Base-by-base conservation (phyloP, 805 yeast species). In the Lipomyces starkeyi region DNA sequence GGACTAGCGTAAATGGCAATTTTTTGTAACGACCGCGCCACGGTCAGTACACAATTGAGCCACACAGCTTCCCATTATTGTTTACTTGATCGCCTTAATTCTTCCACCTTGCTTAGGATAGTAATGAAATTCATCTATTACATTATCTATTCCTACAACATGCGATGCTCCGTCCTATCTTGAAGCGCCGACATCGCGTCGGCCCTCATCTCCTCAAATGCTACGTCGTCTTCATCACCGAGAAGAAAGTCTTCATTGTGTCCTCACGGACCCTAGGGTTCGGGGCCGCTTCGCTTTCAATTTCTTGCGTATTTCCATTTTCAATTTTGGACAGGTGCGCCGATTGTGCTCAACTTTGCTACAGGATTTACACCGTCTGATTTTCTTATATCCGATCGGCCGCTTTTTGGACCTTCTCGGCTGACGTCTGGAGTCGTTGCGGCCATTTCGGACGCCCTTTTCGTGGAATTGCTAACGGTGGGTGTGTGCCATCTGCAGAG, bases 361-460 rank as follows among this genome's bases (percentile, higher is more conserved):
- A 17, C 55, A 52, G 27, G 55, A 52, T 20, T 11, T 11, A 20
- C 55, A 52, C 6, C 55, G 55, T 11, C 55, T 52, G 29, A 52
- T 22, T 20, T 52, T 52, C 55, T 52, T 22, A n/a, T 52, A 52
- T 52, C 14, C 55, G 55, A 11, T 52, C 55, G 9, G 55, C 25
- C 22, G 55, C 27, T 52, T 52, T 17, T 20, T 20, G 55, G 55
- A 11, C 29, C 9, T 7, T 20, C 55, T 52, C 55, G 11, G 55
- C 55, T 2, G 20, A 13, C 4, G 55, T 20, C 14, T 20, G 55
- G 20, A 52, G 55, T 25, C 55, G 7, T 11, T 9, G 53, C 53
- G 53, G 3, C 9, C 53, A 7, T 52, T 52, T 52, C 55, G 55
- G 55, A 52, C 55, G 55, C 55, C 55, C 55, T 11, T 52, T 52